Base-by-base conservation (phyloP, 2,329 filamentous ascomycete species). In the Colletotrichum siamense region DNA sequence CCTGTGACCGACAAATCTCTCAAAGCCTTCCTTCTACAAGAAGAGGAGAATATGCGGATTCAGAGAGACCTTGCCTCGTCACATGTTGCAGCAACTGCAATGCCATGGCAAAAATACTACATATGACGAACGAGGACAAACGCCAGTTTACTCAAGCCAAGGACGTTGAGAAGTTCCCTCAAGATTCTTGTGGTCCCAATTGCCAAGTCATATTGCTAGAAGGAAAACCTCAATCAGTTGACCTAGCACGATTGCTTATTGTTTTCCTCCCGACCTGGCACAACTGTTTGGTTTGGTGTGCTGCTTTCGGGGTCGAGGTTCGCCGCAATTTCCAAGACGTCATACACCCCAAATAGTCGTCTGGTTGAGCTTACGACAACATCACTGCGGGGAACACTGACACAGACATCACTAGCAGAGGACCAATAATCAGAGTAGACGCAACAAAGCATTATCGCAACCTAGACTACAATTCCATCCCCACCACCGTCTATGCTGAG, bases 401-500 rank as follows among this genome's bases (percentile, higher is more conserved):
- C 10, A 64, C 32, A 6, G n/a, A 64, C 57, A 61, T 61, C 57
- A 32, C 61, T 6, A 1, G 13, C 2, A 24, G n/a, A 8, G 28
- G 8, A 39, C 32, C 13, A 39, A 36, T 24, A 52, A 39, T 64
- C 18, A 57, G 8, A 69, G 49, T 36, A 69, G 61, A 71, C 69
- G 69, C 69, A 69, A 69, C 52, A 80, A 78, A 80, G 78, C 78
- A 80, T 78, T 76, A 78, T 81, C 76, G 77, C 84, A 83, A 82
- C 83, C 82, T 85, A 88, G 81, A 86, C 83, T 85, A 87, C 83
- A 86, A 85, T 84, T 84, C 81, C 82, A 80, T 82, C 82, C 80
- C 82, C 80, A 83, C 84, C 83, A 83, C 83, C 83, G 81, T 89
- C 87, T 89, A 89, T 89, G 83, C 87, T 85, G 84, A 87, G 84